Evolutionary conservation across 495 filamentous ascomycete genomes (phyloP).

Genomic region (Hyphodiscus hymeniophilus): DNA sequence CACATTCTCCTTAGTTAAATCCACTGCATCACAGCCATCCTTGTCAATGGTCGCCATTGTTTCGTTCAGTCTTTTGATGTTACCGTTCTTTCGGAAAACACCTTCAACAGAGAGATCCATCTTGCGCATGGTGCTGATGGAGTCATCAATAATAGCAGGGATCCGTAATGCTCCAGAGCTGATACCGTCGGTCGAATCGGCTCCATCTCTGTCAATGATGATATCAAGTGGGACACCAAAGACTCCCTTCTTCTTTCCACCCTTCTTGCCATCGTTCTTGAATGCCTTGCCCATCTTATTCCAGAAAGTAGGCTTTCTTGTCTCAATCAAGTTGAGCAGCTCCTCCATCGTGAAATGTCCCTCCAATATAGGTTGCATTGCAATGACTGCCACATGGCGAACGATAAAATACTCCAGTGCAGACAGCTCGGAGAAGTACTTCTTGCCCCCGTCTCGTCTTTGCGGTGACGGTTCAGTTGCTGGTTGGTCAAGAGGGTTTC

Average conservation of each 20-base stretch:
- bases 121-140: constrained; percentile 86
- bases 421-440: constrained; percentile 93
- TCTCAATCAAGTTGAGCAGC: constrained; percentile 89
- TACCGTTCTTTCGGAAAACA: constrained; percentile 98
- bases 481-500: constrained; percentile 39
- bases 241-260: constrained; percentile 81
- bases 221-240: constrained; percentile 83
- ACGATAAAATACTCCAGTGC: constrained; percentile 97
- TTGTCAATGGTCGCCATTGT: constrained; percentile 74
- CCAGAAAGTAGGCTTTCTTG: constrained; percentile 91
- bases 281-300: constrained; percentile 96
- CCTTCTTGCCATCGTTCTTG: constrained; percentile 71
- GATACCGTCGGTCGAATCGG: constrained; percentile 91
- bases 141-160: constrained; percentile 83
- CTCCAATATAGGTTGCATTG: constrained; percentile 89
- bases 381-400: constrained; percentile 86
- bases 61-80: constrained; percentile 84
- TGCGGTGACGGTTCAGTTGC: constrained; percentile 37
- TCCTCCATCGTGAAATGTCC: constrained; percentile 89
- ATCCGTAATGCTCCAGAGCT: constrained; percentile 85
- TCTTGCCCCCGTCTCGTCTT: constrained; percentile 43
- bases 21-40: constrained; percentile 71
- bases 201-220: constrained; percentile 86
- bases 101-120: constrained; percentile 99
- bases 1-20: constrained; percentile 74